These are phyloP conservation scores for Rhodotorula sp. DNA, from an alignment of 1,284 basidiomycete genomes.

Conservation along the genomic window DNA sequence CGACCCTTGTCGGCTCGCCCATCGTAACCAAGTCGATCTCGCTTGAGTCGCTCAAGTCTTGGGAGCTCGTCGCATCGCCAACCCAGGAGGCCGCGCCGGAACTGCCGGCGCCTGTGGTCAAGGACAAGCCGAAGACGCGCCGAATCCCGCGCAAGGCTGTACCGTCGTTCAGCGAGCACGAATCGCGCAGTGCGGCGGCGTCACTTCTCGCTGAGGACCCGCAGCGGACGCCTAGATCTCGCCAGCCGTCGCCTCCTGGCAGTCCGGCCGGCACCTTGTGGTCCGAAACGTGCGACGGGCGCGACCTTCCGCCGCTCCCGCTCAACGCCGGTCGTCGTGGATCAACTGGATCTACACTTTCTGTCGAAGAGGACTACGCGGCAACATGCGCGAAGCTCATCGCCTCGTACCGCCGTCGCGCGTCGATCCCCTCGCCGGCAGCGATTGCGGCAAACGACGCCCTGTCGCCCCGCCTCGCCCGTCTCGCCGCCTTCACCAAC, in stretches of 20 bases:
- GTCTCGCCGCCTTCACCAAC: conserved; percentile 8
- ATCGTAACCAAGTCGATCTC: neutral
- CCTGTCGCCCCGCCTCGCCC: conserved; percentile 8
- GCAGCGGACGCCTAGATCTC: neutral
- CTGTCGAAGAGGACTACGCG: neutral
- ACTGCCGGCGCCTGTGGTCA: no score
- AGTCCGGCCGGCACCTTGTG: conserved; percentile 16
- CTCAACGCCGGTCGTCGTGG: neutral
- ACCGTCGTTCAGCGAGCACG: neutral
- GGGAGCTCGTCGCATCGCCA: no score
- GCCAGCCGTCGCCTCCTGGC: neutral
- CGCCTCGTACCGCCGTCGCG: neutral
- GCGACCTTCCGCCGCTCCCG: neutral
- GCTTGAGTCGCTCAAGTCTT: neutral
- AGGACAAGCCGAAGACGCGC: neutral
- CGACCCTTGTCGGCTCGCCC: neutral
- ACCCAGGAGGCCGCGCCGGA: neutral
- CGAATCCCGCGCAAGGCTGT: conserved; percentile 10
- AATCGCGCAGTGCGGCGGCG: neutral
- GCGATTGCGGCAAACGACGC: neutral
- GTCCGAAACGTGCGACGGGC: conserved; percentile 12
- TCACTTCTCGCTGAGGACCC: no score
- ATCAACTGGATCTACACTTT: neutral
- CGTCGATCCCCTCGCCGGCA: conserved; percentile 3
- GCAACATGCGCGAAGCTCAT: neutral